phyloP scores from a whole-genome alignment of 169 alveolate genomes.

The Perkinsus marinus region DNA sequence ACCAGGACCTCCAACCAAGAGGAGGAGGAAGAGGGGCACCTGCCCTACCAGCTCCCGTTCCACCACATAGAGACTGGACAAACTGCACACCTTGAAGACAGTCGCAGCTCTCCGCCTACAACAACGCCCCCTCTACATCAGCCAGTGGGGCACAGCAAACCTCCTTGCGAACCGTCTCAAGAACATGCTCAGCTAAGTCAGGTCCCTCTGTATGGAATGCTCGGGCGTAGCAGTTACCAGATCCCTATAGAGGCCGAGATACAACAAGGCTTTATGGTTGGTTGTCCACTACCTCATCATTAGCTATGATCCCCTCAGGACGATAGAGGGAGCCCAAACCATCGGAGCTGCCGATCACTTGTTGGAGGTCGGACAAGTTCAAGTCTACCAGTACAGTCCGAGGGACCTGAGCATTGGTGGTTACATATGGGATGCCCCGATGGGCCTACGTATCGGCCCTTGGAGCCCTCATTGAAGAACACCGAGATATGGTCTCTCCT shows the following conservation, averaged over 20 bases:
- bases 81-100: constrained; percentile 2
- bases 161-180: neutral
- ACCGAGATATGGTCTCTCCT: neutral
- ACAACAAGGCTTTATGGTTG: neutral
- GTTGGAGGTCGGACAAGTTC: neutral
- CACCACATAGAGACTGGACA: neutral
- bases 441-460: neutral
- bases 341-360: neutral
- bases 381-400: neutral
- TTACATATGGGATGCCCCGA: too few relatives aligned
- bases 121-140: neutral
- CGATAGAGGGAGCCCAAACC: neutral
- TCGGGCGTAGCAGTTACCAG: constrained; percentile 9
- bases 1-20: too few relatives aligned
- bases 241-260: neutral
- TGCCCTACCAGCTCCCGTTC: neutral
- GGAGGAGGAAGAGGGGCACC: too few relatives aligned
- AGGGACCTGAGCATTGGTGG: too few relatives aligned
- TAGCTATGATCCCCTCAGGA: neutral
- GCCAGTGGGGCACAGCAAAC: neutral
- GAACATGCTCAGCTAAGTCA: neutral
- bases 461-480: neutral
- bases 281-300: neutral
- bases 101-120: constrained; percentile 3
- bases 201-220: constrained; percentile 11